Evolutionary conservation across 163 green algal genomes (phyloP).

Genomic region (Volvox carteri): DNA sequence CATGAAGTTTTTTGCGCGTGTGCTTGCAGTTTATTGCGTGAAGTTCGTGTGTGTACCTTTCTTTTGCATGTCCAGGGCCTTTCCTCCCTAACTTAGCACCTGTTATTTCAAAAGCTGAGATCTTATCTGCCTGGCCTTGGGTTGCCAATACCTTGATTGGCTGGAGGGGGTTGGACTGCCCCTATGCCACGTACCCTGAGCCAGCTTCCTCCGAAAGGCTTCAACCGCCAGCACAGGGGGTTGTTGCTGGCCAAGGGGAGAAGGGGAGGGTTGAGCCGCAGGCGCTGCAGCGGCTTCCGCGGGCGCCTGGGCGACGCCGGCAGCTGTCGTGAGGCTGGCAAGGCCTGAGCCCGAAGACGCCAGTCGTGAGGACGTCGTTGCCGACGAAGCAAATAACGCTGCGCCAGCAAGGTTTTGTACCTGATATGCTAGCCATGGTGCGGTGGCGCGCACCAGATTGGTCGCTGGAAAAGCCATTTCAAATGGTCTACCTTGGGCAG

Average conservation of each 20-base stretch:
- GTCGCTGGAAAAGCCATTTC: background rate
- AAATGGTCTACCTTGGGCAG: no score
- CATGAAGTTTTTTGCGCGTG: no score
- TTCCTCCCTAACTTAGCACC: no score
- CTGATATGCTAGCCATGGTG: background rate
- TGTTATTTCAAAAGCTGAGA: no score
- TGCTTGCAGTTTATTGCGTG: no score
- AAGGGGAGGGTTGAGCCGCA: background rate
- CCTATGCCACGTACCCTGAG: constrained; percentile 48
- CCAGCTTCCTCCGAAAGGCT: constrained; percentile 23
- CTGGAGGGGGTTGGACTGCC: no score
- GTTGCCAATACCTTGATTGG: no score
- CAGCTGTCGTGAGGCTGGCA: background rate
- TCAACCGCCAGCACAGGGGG: constrained; percentile 9
- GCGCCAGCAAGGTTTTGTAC: constrained; percentile 20
- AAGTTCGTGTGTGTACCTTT: no score
- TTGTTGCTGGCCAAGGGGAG: constrained; percentile 14
- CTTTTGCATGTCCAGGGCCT: no score
- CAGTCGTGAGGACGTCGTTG: background rate
- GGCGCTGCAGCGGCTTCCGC: constrained; percentile 2
- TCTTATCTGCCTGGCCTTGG: no score
- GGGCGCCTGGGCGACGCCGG: constrained; percentile 13
- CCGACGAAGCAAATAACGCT: background rate
- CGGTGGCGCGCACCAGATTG: constrained; percentile 18
- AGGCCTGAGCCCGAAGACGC: background rate